phyloP scores from a whole-genome alignment of 495 filamentous ascomycete genomes.

The Neurospora tetraspora region DNA sequence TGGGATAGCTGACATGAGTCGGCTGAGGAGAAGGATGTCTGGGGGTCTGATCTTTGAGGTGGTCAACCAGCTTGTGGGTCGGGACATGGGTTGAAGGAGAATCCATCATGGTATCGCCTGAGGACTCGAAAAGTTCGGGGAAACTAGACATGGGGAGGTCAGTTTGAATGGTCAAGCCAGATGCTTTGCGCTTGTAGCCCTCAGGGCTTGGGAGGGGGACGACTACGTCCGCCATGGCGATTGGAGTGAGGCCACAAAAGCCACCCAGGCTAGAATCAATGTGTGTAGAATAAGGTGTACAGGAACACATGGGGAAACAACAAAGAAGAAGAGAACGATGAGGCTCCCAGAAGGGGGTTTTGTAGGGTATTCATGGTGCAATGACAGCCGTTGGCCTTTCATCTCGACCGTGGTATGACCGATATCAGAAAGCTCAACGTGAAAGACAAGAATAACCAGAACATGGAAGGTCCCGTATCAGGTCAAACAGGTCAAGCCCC shows the following conservation, averaged over 20 bases:
- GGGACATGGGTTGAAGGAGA: slow-evolving; percentile 12
- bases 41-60: slow-evolving; percentile 16
- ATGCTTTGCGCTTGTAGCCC: slow-evolving; percentile 17
- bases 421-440: neutral
- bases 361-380: slow-evolving; percentile 2
- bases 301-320: neutral
- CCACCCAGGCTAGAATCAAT: neutral
- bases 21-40: slow-evolving; percentile 79
- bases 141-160: slow-evolving; percentile 33
- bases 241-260: neutral
- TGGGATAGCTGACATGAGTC: slow-evolving; percentile 74
- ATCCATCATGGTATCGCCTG: slow-evolving; percentile 24
- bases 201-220: slow-evolving; percentile 6
- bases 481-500: neutral
- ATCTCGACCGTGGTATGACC: neutral
- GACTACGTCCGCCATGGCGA: slow-evolving; percentile 17
- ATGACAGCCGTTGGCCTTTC: neutral
- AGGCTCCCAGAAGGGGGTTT: slow-evolving; percentile 1
- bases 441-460: neutral
- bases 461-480: neutral
- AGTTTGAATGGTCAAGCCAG: slow-evolving; percentile 34
- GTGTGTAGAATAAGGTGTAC: neutral
- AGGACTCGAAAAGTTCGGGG: slow-evolving; percentile 28
- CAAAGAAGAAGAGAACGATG: neutral
- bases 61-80: slow-evolving; percentile 26